Evolutionary conservation across 441 rosid species (phyloP), one percentile per base, ranked within the genome.

Genomic region (Rhodomyrtus psidioides): DNA sequence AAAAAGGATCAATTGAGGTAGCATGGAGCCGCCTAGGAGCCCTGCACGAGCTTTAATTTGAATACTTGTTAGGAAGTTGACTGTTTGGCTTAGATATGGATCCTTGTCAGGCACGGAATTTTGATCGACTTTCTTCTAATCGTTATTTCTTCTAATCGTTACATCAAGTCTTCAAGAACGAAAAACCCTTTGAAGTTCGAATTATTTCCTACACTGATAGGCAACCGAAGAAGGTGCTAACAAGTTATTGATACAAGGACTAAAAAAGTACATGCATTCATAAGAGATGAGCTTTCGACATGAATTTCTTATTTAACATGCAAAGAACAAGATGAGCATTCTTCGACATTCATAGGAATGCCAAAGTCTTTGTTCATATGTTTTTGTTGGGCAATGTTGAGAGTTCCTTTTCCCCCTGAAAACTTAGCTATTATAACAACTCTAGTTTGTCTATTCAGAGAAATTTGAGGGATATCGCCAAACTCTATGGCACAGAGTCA

Each of bases 391-490:
- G 26, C 15, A 44, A n/a, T 76, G 10, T 44, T 39, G 27, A 16
- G 51, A 30, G 9, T 39, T 76, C 28, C 3, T 8, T 42, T 23
- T 9, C 4, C 46, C 46, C 24, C 26, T 26, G 14, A 24, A 56
- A 34, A 34, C 79, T 70, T 70, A 26, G 79, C 82, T 51, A 65
- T 42, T 26, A 83, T 86, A 26, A 86, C 60, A 30, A 12, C 28
- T 54, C 24, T 44, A 23, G 7, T 58, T 85, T 87, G 65, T 51
- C 82, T 81, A 27, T 87, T 74, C 93, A 97, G 99, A 95, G 99
- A 90, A 95, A 90, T 87, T 88, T 97, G 94, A 94, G 94, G 89
- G 95, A 94, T 62, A 90, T 94, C 84, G 94, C 98, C 82, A 89
- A 93, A 62, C 91, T 96, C 60, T 96, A 96, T 89, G 97, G 98